Evolutionary conservation across 306 rosid genomes (phyloP), one percentile per base, ranked within the genome.

Genomic region (Medicago lupulina): DNA sequence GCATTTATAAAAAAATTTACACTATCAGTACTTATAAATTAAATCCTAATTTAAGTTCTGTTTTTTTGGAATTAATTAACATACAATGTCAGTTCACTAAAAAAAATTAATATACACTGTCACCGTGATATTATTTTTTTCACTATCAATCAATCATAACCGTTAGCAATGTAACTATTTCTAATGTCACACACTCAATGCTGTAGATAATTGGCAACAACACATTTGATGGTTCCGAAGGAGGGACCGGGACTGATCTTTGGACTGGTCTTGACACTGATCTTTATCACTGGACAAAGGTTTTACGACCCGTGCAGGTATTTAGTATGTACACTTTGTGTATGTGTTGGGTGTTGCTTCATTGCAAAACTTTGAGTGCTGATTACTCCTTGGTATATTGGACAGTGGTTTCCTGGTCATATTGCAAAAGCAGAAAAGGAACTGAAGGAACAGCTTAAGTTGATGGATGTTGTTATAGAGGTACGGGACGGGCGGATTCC

Each of bases 391-490:
- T 61, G 51, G 5, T 66, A 74, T 74, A 74, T 74, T 89, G 82
- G 75, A 71, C 86, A 90, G 98, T 94, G 98, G 98, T 94, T 90
- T 84, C 98, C 98, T 36, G 98, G 98, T 69, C 98, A 94, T 83
- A 94, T 94, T 82, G 97, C 96, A 57, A 94, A 94, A 87, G 89
- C 98, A 23, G 98, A 94, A 68, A 92, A 92, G 79, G 97, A 94
- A 67, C 88, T 94, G 13, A 94, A 94, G 84, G 84, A 81, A 69
- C 98, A 94, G 67, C 87, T 94, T 76, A 92, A 84, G 87, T 84
- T 90, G 85, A 94, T 94, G 86, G 98, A 92, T 84, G 98, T 94
- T 62, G 97, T 94, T 58, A 90, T 94, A 28, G 98, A 94, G 84
- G 93, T 94, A 41, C 89, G 97, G 55, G 98, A 94, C 54, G 96